A percentile compares a stretch with the other conserved stretches of the same genome.
Conservation (phyloP, 1,284 basidiomycete species). For the Marasmius sp. region DNA sequence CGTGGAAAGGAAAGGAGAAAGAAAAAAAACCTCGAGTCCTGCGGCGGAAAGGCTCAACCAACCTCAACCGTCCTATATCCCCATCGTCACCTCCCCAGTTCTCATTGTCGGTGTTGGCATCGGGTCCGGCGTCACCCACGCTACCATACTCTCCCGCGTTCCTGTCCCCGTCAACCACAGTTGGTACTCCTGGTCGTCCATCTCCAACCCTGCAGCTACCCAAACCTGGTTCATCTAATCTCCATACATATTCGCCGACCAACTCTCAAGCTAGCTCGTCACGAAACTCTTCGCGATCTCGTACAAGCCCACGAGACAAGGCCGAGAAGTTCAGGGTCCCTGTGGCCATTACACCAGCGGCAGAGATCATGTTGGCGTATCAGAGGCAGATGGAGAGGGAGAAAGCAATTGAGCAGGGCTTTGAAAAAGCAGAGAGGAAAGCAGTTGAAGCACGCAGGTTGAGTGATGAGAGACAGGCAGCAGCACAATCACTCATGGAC, state of each 20-base stretch:
- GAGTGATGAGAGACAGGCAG: background rate
- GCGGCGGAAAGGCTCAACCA: background rate
- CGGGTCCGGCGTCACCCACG: background rate
- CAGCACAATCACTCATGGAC: background rate
- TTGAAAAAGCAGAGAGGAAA: background rate
- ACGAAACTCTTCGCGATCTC: background rate
- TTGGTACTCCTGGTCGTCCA: no score
- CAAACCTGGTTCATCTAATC: no score
- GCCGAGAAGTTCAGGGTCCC: background rate
- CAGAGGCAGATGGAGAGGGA: background rate
- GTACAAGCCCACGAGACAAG: background rate
- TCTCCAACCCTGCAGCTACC: no score
- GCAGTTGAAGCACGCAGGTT: background rate
- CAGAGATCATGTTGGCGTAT: background rate
- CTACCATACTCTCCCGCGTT: background rate
- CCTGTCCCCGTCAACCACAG: no score
- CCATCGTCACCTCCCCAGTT: background rate
- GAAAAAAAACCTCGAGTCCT: conserved; percentile 1
- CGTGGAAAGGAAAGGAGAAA: background rate
- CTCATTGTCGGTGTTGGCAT: background rate
- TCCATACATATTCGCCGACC: no score
- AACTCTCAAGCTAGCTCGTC: background rate
- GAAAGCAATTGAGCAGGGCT: background rate
- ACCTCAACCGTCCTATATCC: background rate
- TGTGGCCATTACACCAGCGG: background rate